Evolutionary conservation across 352 stramenopile genomes (phyloP).

Genomic region (Pythium graminicola): DNA sequence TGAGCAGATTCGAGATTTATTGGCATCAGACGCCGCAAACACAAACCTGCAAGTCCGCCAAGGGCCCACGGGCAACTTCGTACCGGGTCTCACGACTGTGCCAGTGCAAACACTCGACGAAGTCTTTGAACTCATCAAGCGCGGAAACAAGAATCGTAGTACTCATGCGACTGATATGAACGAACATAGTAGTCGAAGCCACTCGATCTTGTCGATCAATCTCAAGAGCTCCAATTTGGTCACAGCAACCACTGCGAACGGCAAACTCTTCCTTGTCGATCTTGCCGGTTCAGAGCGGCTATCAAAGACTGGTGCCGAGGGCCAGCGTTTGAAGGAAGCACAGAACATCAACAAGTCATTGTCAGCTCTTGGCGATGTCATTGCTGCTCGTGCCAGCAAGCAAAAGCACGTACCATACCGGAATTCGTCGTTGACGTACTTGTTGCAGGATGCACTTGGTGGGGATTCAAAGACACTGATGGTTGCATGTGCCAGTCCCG

Average conservation of each 20-base stretch:
- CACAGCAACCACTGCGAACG: slow-evolving; percentile 60
- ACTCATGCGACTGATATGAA: slow-evolving; percentile 87
- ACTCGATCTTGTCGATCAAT: slow-evolving; percentile 84
- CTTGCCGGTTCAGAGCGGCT: slow-evolving; percentile 85
- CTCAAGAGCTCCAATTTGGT: slow-evolving; percentile 81
- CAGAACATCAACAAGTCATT: slow-evolving; percentile 91
- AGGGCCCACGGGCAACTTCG: slow-evolving; percentile 79
- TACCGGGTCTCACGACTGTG: slow-evolving; percentile 67
- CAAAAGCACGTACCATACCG: slow-evolving; percentile 84
- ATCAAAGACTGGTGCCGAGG: slow-evolving; percentile 84
- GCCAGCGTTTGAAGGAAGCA: slow-evolving; percentile 86
- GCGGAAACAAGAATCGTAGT: slow-evolving; percentile 81
- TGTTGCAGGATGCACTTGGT: slow-evolving; percentile 87
- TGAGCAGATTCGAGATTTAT: slow-evolving; percentile 92
- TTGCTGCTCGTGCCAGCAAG: slow-evolving; percentile 78
- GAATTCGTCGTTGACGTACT: slow-evolving; percentile 87
- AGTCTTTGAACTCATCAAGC: slow-evolving; percentile 81
- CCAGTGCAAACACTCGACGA: slow-evolving; percentile 72
- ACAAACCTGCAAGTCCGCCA: slow-evolving; percentile 82
- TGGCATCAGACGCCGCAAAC: slow-evolving; percentile 74
- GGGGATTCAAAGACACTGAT: slow-evolving; percentile 93
- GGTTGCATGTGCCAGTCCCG: slow-evolving; percentile 89
- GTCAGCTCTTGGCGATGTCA: slow-evolving; percentile 89
- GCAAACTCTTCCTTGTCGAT: slow-evolving; percentile 92
- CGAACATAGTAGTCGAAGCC: slow-evolving; percentile 83